Evolutionary conservation across 441 rosid species (phyloP).

Genomic region (Croton laevigatus): DNA sequence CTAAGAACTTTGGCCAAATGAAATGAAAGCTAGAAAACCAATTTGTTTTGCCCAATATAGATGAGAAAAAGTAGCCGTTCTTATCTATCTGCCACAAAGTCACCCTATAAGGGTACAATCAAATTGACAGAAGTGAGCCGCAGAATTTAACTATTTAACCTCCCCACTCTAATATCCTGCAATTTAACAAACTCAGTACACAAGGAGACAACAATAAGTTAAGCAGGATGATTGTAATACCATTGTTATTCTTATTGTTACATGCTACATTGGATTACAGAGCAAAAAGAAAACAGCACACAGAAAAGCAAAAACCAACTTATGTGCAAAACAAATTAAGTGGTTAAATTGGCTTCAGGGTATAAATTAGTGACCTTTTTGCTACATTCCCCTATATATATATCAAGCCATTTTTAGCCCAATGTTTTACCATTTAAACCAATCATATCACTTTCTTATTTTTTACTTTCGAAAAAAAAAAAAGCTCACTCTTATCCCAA

Average conservation of each 20-base stretch:
- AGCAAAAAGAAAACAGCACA: background rate
- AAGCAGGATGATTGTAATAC: background rate
- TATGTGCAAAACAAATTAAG: background rate
- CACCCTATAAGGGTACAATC: background rate
- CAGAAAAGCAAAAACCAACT: background rate
- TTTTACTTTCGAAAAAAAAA: too few relatives aligned
- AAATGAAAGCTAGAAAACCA: background rate
- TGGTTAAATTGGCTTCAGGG: too few relatives aligned
- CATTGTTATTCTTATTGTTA: too few relatives aligned
- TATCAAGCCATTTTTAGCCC: too few relatives aligned
- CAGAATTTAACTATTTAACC: background rate
- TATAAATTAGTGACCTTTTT: too few relatives aligned
- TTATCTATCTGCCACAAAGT: background rate
- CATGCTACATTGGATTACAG: background rate
- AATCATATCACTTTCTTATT: too few relatives aligned
- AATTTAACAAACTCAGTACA: background rate
- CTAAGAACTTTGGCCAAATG: background rate
- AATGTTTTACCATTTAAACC: too few relatives aligned
- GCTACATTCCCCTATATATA: too few relatives aligned
- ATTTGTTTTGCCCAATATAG: background rate
- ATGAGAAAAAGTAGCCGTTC: background rate
- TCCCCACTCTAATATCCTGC: background rate
- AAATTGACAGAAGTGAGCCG: background rate
- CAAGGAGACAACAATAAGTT: background rate
- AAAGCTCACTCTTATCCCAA: too few relatives aligned